These are phyloP conservation scores for Gamsiella multidivaricata DNA, from an alignment of 192 early-diverging fungal species.

Conservation along the genomic window DNA sequence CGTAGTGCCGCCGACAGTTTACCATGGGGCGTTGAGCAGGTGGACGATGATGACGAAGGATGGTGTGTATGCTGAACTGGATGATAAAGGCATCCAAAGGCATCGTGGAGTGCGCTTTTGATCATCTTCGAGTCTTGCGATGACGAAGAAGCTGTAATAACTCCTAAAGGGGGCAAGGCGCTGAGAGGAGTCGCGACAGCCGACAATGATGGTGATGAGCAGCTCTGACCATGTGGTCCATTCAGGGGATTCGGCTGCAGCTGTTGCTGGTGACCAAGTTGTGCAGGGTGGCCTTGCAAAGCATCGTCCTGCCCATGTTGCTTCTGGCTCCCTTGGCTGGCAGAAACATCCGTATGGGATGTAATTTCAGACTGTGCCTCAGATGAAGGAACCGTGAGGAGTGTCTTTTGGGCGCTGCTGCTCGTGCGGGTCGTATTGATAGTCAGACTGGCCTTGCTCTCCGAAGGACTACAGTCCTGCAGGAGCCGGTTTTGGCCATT, in stretches of 20 bases:
- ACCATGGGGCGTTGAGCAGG: background rate
- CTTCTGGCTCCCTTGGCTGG: background rate
- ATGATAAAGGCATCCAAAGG: constrained; percentile 50
- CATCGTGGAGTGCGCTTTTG: constrained; percentile 43
- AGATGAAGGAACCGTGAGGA: too few relatives aligned
- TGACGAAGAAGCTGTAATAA: background rate
- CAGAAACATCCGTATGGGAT: background rate
- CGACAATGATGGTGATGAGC: background rate
- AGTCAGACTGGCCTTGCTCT: background rate
- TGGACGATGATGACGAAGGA: background rate
- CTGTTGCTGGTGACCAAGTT: background rate
- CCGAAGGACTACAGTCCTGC: background rate
- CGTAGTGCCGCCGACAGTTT: constrained; percentile 1
- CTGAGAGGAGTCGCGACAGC: background rate
- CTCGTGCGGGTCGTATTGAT: background rate
- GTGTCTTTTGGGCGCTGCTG: too few relatives aligned
- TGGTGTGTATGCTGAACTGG: constrained; percentile 42
- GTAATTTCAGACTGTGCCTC: background rate
- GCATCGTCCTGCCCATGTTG: background rate
- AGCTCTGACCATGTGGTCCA: constrained; percentile 10
- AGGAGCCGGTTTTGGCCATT: background rate
- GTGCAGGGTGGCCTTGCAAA: background rate
- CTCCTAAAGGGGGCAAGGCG: constrained; percentile 25
- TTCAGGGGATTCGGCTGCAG: background rate
- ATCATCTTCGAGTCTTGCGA: constrained; percentile 39